Percentiles rank a stretch among this genome's conserved stretches.
These are phyloP conservation scores for Alternaria hordeiaustralica DNA, from an alignment of 2,329 filamentous ascomycete genomes.

Conservation along the genomic window DNA sequence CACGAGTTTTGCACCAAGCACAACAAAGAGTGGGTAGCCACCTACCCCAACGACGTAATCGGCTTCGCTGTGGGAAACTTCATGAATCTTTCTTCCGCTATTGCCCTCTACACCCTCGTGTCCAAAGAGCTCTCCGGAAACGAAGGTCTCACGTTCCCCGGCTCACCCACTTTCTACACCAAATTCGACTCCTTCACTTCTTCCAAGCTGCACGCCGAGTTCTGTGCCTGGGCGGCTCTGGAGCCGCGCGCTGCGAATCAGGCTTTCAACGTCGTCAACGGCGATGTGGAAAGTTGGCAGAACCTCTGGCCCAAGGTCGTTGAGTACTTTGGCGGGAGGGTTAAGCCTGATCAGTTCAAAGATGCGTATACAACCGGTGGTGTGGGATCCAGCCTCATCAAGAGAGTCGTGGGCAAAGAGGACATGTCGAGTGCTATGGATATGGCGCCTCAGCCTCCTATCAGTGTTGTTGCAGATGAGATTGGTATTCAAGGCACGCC, in stretches of 20 bases:
- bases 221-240: conserved; percentile 42
- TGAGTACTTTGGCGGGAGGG: conserved; percentile 43
- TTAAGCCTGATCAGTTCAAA: conserved; percentile 38
- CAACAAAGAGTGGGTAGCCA: conserved; percentile 52
- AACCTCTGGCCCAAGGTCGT: conserved; percentile 53
- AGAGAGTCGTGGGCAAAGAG: background rate
- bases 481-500: conserved; percentile 17
- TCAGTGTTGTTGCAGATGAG: conserved; percentile 25
- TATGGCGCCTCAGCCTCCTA: conserved; percentile 3
- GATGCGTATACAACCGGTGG: background rate
- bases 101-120: conserved; percentile 39
- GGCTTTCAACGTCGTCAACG: conserved; percentile 54
- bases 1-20: conserved; percentile 36
- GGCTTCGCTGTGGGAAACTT: conserved; percentile 51
- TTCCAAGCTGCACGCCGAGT: conserved; percentile 34
- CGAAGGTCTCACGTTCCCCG: conserved; percentile 31
- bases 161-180: conserved; percentile 37
- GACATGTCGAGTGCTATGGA: background rate
- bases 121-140: conserved; percentile 30
- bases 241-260: conserved; percentile 47
- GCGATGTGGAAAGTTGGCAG: conserved; percentile 52
- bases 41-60: conserved; percentile 56
- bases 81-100: conserved; percentile 43
- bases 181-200: conserved; percentile 39
- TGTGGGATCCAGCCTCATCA: conserved; percentile 20